A percentile compares a stretch with the other conserved stretches of the same genome.
Conservation (phyloP, 1,284 basidiomycete genomes). For the Malassezia sp. region DNA sequence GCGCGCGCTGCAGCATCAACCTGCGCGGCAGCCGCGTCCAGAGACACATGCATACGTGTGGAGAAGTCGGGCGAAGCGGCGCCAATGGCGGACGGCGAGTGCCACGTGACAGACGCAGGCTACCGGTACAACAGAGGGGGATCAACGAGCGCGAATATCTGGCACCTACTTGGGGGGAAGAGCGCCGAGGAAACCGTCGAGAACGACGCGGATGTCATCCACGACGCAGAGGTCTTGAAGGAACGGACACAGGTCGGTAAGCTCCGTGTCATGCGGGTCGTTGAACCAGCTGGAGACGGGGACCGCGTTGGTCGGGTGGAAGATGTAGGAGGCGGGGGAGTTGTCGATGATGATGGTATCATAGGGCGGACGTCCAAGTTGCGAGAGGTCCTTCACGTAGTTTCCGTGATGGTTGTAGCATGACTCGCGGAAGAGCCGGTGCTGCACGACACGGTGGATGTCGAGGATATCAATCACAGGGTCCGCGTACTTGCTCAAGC, state of each 20-base stretch:
- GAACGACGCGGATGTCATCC: conserved; percentile 80
- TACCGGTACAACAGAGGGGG: no score
- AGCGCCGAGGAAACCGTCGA: conserved; percentile 53
- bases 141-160: no score
- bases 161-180: no score
- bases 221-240: conserved; percentile 72
- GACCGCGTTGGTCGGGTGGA: conserved; percentile 97
- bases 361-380: conserved; percentile 79
- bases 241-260: conserved; percentile 89
- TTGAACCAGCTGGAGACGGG: conserved; percentile 99
- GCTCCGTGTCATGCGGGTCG: conserved; percentile 65
- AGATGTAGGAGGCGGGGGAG: conserved; percentile 96
- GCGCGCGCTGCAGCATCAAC: background rate
- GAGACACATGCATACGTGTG: background rate
- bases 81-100: no score
- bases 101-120: conserved; percentile 9
- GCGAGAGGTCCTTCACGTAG: conserved; percentile 98
- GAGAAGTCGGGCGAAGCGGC: background rate
- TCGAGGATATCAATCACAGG: conserved; percentile 96
- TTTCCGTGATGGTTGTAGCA: conserved; percentile 99
- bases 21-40: background rate
- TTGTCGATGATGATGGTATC: conserved; percentile 98
- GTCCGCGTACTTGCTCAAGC: conserved; percentile 97
- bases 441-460: conserved; percentile 78
- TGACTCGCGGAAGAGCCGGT: conserved; percentile 91